These are phyloP conservation scores for Phytophthora uliginosa DNA, from an alignment of 352 stramenopile species.

Conservation along the genomic window DNA sequence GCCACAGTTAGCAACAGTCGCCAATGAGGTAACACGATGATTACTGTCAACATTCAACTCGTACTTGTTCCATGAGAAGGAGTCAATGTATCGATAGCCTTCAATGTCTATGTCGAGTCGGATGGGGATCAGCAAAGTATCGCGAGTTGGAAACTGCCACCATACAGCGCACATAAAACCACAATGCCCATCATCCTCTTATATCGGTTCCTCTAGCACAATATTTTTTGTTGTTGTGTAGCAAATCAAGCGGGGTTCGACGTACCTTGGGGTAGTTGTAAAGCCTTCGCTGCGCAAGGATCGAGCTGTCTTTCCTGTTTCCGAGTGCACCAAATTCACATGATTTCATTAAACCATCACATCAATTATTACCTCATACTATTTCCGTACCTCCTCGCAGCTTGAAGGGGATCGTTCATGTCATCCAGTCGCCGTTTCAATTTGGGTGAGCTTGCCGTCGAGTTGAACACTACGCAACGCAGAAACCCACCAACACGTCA, in stretches of 20 bases:
- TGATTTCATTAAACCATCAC: background rate
- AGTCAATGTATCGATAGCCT: slow-evolving; percentile 87
- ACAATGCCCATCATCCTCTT: background rate
- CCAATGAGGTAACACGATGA: background rate
- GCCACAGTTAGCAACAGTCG: background rate
- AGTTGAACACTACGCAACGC: slow-evolving; percentile 47
- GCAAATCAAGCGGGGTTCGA: background rate
- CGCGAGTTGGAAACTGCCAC: slow-evolving; percentile 54
- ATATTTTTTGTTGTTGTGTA: too few species aligned
- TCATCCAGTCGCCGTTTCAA: slow-evolving; percentile 78
- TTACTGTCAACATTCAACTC: slow-evolving; percentile 2
- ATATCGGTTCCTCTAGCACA: too few species aligned
- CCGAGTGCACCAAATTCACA: background rate
- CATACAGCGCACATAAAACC: background rate
- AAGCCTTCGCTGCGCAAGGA: slow-evolving; percentile 62
- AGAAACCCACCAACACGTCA: background rate
- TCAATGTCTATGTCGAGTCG: slow-evolving; percentile 83
- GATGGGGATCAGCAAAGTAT: slow-evolving; percentile 74
- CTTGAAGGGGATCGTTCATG: slow-evolving; percentile 50
- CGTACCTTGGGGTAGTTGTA: slow-evolving; percentile 84
- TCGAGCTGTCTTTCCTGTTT: slow-evolving; percentile 38
- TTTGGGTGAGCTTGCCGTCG: slow-evolving; percentile 70
- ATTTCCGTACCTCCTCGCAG: slow-evolving; percentile 46
- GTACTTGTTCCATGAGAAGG: slow-evolving; percentile 84
- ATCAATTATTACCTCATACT: background rate